Base-by-base conservation (phyloP, 2,329 filamentous ascomycete species). In the Blastomyces percursus region DNA sequence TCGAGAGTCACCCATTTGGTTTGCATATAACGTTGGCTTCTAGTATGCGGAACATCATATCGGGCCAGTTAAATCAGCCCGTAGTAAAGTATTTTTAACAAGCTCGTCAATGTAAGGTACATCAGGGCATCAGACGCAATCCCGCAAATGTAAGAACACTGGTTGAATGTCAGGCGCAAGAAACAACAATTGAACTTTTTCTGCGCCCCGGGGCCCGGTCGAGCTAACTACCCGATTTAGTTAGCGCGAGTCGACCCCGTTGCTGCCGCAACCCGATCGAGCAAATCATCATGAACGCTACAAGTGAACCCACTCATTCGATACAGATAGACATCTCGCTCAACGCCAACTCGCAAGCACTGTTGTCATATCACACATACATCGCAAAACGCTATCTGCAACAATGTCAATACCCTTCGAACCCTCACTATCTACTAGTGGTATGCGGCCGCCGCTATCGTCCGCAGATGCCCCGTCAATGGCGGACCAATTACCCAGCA, bases 401-500 rank as follows among this genome's bases (percentile, higher is more conserved):
- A 62, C n/a, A 38, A 59, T 62, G 46, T 42, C 61, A 11, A 24
- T 50, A 9, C 14, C 82, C 64, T 86, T 86, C 65, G 82, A 85
- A 67, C 79, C 80, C 1, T 84, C 83, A 0, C 77, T 84, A 63
- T 83, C 81, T 35, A 79, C 79, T 56, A 81, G 78, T 67, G 78
- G 76, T 60, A 77, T 81, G 74, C 77, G 81, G 69, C 79, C 80
- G 57, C 80, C 80, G 8, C 74, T 81, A 48, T 75, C 80, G 55
- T 74, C 74, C 16, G 78, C 81, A 58, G 79, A 81, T 68, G 81
- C 78, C 60, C 80, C 81, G 12, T 84, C 82, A 50, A 84, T 86
- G 82, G 83, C 83, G 40, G 84, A 86, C 71, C 81, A 81, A 56
- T 84, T 99, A 9, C 94, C 94, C 44, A 90, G 83, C 73, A 89